A percentile compares a stretch with the other conserved stretches of the same genome.
phyloP scores from a whole-genome alignment of 495 filamentous ascomycete species.

The Xylaria scruposa region DNA sequence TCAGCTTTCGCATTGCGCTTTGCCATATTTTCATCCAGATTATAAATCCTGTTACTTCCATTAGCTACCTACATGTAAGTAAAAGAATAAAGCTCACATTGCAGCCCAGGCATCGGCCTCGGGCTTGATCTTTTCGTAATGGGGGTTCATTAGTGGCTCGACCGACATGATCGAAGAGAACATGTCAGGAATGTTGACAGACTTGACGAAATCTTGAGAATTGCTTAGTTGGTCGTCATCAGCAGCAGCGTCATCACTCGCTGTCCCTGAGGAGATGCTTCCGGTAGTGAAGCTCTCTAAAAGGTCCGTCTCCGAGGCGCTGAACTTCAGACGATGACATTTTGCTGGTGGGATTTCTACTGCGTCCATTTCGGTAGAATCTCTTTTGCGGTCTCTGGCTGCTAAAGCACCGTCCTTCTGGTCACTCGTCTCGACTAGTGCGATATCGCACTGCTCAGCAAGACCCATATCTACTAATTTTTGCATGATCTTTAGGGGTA shows the following conservation, averaged over 20 bases:
- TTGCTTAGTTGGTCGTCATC: neutral
- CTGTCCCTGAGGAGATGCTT: neutral
- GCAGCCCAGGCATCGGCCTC: constrained; percentile 13
- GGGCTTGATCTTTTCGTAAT: constrained; percentile 10
- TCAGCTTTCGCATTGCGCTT: neutral
- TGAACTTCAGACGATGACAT: neutral
- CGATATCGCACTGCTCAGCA: neutral
- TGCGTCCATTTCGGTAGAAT: neutral
- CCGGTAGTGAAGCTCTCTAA: constrained; percentile 1
- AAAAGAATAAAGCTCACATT: neutral
- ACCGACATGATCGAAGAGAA: constrained; percentile 23
- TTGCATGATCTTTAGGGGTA: neutral
- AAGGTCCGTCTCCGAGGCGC: neutral
- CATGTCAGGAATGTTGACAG: constrained; percentile 15
- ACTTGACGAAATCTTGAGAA: neutral
- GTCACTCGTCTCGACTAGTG: neutral
- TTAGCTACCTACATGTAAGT: neutral
- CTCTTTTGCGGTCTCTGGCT: neutral
- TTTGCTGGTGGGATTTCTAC: constrained; percentile 3
- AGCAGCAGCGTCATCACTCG: neutral
- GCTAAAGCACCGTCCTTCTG: neutral
- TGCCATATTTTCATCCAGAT: constrained; percentile 6
- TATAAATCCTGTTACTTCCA: neutral
- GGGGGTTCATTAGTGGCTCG: constrained; percentile 1
- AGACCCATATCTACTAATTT: neutral